phyloP scores from a whole-genome alignment of 2,329 filamentous ascomycete genomes.

The Cladophialophora chaetospira region DNA sequence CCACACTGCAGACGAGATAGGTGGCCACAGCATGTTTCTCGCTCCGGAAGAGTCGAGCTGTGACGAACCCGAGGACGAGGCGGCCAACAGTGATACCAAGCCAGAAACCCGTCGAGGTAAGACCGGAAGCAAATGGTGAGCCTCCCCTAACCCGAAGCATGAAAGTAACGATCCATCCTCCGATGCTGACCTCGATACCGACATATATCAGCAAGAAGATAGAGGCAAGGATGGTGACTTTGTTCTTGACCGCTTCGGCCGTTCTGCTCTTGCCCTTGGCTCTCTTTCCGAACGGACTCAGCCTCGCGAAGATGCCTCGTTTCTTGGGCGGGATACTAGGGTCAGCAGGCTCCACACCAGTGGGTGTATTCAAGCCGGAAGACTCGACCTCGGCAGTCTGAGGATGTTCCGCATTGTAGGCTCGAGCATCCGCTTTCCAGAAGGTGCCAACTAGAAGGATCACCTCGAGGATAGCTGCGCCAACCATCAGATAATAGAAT shows the following conservation, averaged over 20 bases:
- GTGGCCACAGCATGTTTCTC: conserved; percentile 63
- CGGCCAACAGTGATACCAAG: conserved; percentile 73
- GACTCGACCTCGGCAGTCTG: conserved; percentile 46
- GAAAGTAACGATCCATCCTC: conserved; percentile 77
- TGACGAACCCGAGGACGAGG: conserved; percentile 70
- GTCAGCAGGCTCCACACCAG: conserved; percentile 58
- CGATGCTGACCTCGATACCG: conserved; percentile 69
- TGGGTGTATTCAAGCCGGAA: conserved; percentile 33
- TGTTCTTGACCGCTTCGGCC: conserved; percentile 37
- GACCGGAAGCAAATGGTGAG: conserved; percentile 68
- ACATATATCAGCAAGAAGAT: conserved; percentile 78
- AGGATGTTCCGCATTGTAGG: conserved; percentile 24
- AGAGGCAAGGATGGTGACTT: conserved; percentile 69
- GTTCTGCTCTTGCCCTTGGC: conserved; percentile 63
- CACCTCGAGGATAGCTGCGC: conserved; percentile 24
- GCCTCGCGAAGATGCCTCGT: conserved; percentile 50
- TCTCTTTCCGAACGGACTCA: conserved; percentile 70
- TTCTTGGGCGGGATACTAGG: conserved; percentile 69
- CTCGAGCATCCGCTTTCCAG: conserved; percentile 39
- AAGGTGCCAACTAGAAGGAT: conserved; percentile 52
- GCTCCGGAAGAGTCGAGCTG: conserved; percentile 64
- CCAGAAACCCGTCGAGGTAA: conserved; percentile 74
- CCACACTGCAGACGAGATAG: conserved; percentile 65
- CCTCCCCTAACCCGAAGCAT: conserved; percentile 75
- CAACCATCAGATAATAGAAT: conserved; percentile 72